A percentile compares a stretch with the other conserved stretches of the same genome.
Conservation (phyloP, 768 basidiomycete species). For the Udeniomyces megalosporus region DNA sequence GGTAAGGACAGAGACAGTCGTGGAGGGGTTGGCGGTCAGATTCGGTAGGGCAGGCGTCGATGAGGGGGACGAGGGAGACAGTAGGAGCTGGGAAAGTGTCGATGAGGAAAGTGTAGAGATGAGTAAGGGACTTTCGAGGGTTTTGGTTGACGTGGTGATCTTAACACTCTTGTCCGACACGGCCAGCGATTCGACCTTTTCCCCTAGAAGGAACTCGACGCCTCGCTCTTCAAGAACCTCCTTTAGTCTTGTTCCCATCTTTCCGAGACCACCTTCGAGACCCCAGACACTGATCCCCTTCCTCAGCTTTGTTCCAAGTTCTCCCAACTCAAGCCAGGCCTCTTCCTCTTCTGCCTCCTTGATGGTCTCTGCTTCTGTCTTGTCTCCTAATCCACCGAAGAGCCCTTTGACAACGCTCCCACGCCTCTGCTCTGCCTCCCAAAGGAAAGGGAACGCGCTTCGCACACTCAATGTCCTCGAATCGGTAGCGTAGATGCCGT, state of each 20-base stretch:
- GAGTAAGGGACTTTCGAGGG: slow-evolving; percentile 35
- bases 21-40: slow-evolving; percentile 49
- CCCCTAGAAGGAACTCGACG: slow-evolving; percentile 41
- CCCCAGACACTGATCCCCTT: slow-evolving; percentile 58
- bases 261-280: slow-evolving; percentile 57
- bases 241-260: slow-evolving; percentile 45
- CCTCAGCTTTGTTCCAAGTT: slow-evolving; percentile 36
- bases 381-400: slow-evolving; percentile 13
- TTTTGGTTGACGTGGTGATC: slow-evolving; percentile 1
- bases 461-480: slow-evolving; percentile 55
- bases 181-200: slow-evolving; percentile 26
- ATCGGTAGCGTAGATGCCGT: slow-evolving; percentile 87
- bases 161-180: not conserved
- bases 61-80: too few species aligned
- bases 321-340: slow-evolving; percentile 38
- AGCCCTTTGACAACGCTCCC: slow-evolving; percentile 57
- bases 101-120: slow-evolving; percentile 59
- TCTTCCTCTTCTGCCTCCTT: slow-evolving; percentile 18
- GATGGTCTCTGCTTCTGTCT: slow-evolving; percentile 9
- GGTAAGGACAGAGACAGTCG: slow-evolving; percentile 77
- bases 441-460: slow-evolving; percentile 58
- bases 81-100: slow-evolving; percentile 38
- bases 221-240: slow-evolving; percentile 38
- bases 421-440: slow-evolving; percentile 47
- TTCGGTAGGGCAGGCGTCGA: slow-evolving; percentile 39